phyloP scores from a whole-genome alignment of 2,329 filamentous ascomycete species.

The Acrocalymma vagum region DNA sequence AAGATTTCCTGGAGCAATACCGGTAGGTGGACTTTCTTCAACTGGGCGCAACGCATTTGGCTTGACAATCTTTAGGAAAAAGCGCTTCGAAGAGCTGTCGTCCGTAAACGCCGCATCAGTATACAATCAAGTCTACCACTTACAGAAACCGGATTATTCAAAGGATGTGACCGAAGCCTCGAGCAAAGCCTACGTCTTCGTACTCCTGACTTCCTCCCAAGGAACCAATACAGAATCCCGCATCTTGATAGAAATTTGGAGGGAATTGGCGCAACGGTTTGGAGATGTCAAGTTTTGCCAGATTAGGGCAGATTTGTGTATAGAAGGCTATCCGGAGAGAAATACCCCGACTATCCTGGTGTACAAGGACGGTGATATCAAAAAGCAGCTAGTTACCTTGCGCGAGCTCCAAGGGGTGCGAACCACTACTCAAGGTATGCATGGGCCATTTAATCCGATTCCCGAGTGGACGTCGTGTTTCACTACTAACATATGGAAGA shows the following conservation, averaged over 20 bases:
- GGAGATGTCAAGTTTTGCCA: constrained; percentile 98
- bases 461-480: neutral
- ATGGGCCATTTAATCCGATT: constrained; percentile 6
- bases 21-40: constrained; percentile 62
- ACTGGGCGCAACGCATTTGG: no score
- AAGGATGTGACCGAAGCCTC: constrained; percentile 93
- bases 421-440: constrained; percentile 35
- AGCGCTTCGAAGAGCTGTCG: constrained; percentile 84
- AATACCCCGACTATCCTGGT: constrained; percentile 95
- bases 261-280: constrained; percentile 82
- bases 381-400: constrained; percentile 90
- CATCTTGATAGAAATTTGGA: constrained; percentile 85
- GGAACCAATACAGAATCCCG: constrained; percentile 87
- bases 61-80: constrained; percentile 63
- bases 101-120: constrained; percentile 77
- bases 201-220: constrained; percentile 81
- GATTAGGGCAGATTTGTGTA: constrained; percentile 89
- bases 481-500: constrained; percentile 52
- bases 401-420: constrained; percentile 73
- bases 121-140: constrained; percentile 89
- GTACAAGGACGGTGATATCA: constrained; percentile 92
- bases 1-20: constrained; percentile 88
- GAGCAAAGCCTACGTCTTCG: constrained; percentile 71
- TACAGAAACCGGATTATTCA: constrained; percentile 93
- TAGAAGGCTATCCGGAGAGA: constrained; percentile 93